Evolutionary conservation across 1,139 yeast species (phyloP).

Genomic region (Martiniozyma asiatica): DNA sequence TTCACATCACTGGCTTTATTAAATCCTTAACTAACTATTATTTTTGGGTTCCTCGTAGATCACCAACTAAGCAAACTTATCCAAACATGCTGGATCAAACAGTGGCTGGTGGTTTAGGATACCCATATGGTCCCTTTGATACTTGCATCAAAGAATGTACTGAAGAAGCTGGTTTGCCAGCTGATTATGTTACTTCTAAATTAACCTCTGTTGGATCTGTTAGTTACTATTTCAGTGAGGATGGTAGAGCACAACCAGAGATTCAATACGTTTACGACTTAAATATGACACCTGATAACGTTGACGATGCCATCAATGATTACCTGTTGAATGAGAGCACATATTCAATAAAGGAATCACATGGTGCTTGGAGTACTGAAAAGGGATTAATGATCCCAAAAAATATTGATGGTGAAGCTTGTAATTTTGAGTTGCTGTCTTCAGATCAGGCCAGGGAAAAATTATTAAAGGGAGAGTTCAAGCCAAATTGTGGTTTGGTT

Average conservation of each 20-base stretch:
- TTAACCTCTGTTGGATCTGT: conserved; percentile 51
- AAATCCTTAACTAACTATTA: conserved; percentile 30
- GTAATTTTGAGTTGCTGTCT: conserved; percentile 52
- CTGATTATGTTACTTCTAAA: conserved; percentile 34
- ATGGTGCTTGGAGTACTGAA: too few species aligned
- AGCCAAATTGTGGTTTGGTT: conserved; percentile 80
- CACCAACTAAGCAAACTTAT: conserved; percentile 68
- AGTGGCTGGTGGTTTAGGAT: conserved; percentile 89
- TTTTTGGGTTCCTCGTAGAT: conserved; percentile 80
- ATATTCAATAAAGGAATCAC: too few species aligned
- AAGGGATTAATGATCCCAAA: conserved; percentile 48
- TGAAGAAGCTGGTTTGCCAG: conserved; percentile 80
- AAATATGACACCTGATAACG: conserved; percentile 31
- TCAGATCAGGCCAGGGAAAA: conserved; percentile 42
- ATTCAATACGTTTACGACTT: conserved; percentile 73
- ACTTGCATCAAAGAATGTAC: conserved; percentile 76
- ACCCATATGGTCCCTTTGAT: conserved; percentile 64
- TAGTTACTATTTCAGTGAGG: conserved; percentile 41
- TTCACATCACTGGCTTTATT: conserved; percentile 72
- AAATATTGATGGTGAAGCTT: conserved; percentile 84
- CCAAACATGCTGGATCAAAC: conserved; percentile 90
- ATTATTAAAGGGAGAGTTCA: conserved; percentile 49
- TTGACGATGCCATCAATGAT: too few species aligned
- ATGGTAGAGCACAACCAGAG: conserved; percentile 72
- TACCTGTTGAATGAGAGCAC: too few species aligned